Percentiles rank a stretch among this genome's conserved stretches.
phyloP scores from a whole-genome alignment of 768 basidiomycete species.

The Rossbeevera mucosa region DNA sequence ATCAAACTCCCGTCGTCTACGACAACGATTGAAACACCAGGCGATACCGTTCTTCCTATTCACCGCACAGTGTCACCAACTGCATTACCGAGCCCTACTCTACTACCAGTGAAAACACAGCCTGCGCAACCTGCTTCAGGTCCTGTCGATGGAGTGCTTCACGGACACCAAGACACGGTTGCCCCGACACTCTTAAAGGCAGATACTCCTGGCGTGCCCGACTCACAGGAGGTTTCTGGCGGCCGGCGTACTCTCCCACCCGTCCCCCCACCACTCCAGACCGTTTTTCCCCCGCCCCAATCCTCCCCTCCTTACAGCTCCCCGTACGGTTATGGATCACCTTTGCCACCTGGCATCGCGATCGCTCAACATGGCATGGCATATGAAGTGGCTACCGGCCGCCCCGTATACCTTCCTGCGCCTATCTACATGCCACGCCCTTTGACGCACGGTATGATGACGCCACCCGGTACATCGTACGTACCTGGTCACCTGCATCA shows the following conservation, averaged over 20 bases:
- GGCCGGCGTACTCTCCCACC: conserved; percentile 33
- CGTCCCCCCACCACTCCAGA: conserved; percentile 41
- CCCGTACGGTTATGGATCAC: conserved; percentile 55
- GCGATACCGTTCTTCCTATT: conserved; percentile 8
- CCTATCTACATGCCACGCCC: conserved; percentile 70
- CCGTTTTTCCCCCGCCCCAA: conserved; percentile 38
- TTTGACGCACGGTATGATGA: conserved; percentile 51
- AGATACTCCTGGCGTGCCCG: conserved; percentile 23
- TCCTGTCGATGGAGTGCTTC: conserved; percentile 17
- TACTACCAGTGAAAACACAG: conserved; percentile 11
- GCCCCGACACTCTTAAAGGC: conserved; percentile 27
- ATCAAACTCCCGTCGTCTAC: conserved; percentile 30
- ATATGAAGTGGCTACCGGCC: conserved; percentile 81
- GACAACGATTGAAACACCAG: conserved; percentile 2
- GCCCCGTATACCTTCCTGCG: conserved; percentile 66
- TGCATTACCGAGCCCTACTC: conserved; percentile 7
- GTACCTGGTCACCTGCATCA: conserved; percentile 62
- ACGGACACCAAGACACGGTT: conserved; percentile 26
- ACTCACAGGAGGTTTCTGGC: conserved; percentile 17
- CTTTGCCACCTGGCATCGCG: conserved; percentile 66
- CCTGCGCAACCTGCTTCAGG: conserved; percentile 7
- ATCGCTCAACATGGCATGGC: conserved; percentile 72
- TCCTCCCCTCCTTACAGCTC: conserved; percentile 62
- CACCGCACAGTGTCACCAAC: conserved; percentile 6
- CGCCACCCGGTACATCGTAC: conserved; percentile 46